Conservation (phyloP, 2,329 filamentous ascomycete species). For the Colletotrichum limetticola region DNA sequence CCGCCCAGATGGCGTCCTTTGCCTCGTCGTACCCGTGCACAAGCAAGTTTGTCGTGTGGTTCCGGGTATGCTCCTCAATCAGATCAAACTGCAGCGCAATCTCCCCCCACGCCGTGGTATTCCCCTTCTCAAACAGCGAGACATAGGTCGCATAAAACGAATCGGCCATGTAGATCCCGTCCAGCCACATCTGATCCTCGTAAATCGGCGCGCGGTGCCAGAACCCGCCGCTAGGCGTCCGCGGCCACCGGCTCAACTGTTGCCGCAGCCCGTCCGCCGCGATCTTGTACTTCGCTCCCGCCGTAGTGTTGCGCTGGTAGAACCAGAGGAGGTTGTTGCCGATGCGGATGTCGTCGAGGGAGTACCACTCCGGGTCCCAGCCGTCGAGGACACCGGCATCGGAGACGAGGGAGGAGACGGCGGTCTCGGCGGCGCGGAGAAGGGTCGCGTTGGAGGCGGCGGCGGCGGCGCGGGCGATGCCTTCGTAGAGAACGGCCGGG, state of each 20-base stretch:
- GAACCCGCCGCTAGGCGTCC: conserved; percentile 63
- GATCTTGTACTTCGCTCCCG: conserved; percentile 56
- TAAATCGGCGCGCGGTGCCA: conserved; percentile 59
- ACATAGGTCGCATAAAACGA: conserved; percentile 55
- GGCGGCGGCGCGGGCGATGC: conserved; percentile 22
- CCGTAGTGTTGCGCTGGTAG: conserved; percentile 54
- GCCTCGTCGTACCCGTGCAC: conserved; percentile 66
- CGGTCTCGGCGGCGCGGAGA: conserved; percentile 16
- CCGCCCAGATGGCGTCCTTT: conserved; percentile 61
- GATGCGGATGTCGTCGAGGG: conserved; percentile 63
- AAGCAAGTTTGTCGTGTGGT: conserved; percentile 53
- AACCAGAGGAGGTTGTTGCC: conserved; percentile 63
- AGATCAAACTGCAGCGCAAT: conserved; percentile 57
- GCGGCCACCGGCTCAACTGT: conserved; percentile 59
- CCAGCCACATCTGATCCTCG: conserved; percentile 67
- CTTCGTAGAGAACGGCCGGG: conserved; percentile 26
- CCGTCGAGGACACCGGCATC: conserved; percentile 55
- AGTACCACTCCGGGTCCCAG: conserved; percentile 61
- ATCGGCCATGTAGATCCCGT: conserved; percentile 64
- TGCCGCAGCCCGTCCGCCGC: conserved; percentile 58
- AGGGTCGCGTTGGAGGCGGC: neutral
- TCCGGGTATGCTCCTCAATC: conserved; percentile 53
- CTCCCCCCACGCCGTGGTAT: conserved; percentile 55
- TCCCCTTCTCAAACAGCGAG: conserved; percentile 47
- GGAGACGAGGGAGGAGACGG: conserved; percentile 24